Evolutionary conservation across 2,329 filamentous ascomycete genomes (phyloP).

Genomic region (Cytospora piceae): DNA sequence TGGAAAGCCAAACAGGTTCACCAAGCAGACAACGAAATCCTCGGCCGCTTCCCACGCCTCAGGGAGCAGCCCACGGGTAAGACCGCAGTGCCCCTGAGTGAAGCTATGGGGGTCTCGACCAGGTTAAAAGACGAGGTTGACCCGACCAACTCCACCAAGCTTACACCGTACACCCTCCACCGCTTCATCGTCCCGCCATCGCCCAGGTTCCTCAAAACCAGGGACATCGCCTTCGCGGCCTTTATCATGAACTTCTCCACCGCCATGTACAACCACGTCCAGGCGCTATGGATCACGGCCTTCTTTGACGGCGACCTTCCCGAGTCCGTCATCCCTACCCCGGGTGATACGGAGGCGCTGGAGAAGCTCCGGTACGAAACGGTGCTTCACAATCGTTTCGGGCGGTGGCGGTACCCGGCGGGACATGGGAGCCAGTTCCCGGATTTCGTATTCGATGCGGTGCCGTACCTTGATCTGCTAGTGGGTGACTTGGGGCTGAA

Average conservation of each 20-base stretch:
- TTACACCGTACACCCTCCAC: constrained; percentile 49
- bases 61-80: constrained; percentile 51
- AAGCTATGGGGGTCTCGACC: constrained; percentile 41
- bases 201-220: constrained; percentile 40
- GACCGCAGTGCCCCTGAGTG: constrained; percentile 48
- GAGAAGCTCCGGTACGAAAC: constrained; percentile 55
- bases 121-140: constrained; percentile 32
- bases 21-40: constrained; percentile 56
- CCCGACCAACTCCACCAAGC: constrained; percentile 34
- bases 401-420: constrained; percentile 67
- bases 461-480: constrained; percentile 74
- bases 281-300: constrained; percentile 67
- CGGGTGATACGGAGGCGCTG: constrained; percentile 42
- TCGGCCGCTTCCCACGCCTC: constrained; percentile 57
- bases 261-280: constrained; percentile 47
- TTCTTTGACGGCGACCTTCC: constrained; percentile 61
- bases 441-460: constrained; percentile 75
- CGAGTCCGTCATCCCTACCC: constrained; percentile 34
- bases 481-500: constrained; percentile 67
- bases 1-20: constrained; percentile 45
- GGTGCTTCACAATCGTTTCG: constrained; percentile 68
- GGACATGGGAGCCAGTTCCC: constrained; percentile 62
- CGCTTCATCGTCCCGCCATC: constrained; percentile 52
- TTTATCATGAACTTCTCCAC: constrained; percentile 49
- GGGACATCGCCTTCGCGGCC: constrained; percentile 52